Percentiles rank a stretch among this genome's conserved stretches.
Conservation (phyloP, 83 land plant genomes). For the Picea engelmannii region DNA sequence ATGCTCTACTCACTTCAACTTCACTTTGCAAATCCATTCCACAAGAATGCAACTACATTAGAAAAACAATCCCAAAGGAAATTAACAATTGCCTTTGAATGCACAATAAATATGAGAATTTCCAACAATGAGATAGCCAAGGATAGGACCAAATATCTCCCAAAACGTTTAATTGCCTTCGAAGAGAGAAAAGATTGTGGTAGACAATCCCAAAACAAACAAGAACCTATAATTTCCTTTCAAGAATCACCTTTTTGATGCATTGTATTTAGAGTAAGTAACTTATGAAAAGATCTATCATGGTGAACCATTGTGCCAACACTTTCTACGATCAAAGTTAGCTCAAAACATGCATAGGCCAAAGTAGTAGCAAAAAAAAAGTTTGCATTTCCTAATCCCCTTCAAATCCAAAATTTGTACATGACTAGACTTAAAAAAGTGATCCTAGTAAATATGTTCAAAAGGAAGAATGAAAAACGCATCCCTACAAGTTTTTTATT, state of each 20-base stretch:
- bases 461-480: slow-evolving; percentile 69
- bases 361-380: slow-evolving; percentile 83
- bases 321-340: slow-evolving; percentile 42
- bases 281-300: slow-evolving; percentile 64
- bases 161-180: neutral
- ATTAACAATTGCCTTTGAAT: neutral
- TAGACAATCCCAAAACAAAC: neutral
- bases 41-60: too few species aligned
- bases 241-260: neutral
- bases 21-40: too few species aligned
- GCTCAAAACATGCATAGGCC: slow-evolving; percentile 83
- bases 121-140: neutral
- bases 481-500: slow-evolving; percentile 61
- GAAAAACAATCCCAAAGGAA: neutral
- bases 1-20: too few species aligned
- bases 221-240: neutral
- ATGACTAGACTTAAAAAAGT: slow-evolving; percentile 87
- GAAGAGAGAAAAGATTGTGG: neutral
- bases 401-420: slow-evolving; percentile 97
- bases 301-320: slow-evolving; percentile 66
- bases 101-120: too few species aligned
- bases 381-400: slow-evolving; percentile 98
- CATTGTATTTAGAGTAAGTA: neutral
- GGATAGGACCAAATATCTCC: neutral
- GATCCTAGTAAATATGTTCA: slow-evolving; percentile 73